These are phyloP conservation scores for Neurospora cerealis DNA, from an alignment of 495 filamentous ascomycete species.

Conservation along the genomic window DNA sequence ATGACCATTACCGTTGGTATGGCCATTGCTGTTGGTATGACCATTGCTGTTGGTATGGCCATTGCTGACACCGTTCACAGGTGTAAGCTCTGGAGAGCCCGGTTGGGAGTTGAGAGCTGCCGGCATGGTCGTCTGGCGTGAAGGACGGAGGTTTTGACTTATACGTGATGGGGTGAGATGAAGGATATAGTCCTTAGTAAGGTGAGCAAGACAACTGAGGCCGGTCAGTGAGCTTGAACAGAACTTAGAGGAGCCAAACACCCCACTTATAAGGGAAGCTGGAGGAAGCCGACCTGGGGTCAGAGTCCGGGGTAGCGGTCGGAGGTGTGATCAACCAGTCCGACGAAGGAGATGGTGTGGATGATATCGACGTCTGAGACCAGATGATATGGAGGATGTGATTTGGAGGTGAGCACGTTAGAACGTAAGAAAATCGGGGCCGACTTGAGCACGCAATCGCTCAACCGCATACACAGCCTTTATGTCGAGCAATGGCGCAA, in stretches of 20 bases:
- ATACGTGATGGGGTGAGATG: background rate
- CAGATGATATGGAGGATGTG: background rate
- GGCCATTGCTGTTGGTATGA: conserved; percentile 5
- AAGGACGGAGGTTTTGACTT: background rate
- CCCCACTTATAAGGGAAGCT: background rate
- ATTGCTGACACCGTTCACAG: conserved; percentile 4
- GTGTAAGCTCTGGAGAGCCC: conserved; percentile 18
- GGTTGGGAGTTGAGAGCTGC: conserved; percentile 46
- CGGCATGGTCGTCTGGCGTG: conserved; percentile 28
- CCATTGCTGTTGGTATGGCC: background rate
- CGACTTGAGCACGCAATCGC: background rate
- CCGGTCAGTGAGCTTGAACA: background rate
- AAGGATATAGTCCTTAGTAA: background rate
- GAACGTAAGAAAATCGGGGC: background rate
- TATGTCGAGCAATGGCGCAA: background rate
- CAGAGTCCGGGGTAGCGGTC: background rate
- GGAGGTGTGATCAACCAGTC: background rate
- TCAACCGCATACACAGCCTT: background rate
- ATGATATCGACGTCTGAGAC: background rate
- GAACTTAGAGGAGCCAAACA: background rate
- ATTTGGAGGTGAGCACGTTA: background rate
- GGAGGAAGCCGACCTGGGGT: background rate
- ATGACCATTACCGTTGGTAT: background rate
- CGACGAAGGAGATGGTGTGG: background rate
- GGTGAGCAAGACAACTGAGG: background rate